Evolutionary conservation across 805 yeast species (phyloP).

Genomic region (Zygoascus biomembranicola): DNA sequence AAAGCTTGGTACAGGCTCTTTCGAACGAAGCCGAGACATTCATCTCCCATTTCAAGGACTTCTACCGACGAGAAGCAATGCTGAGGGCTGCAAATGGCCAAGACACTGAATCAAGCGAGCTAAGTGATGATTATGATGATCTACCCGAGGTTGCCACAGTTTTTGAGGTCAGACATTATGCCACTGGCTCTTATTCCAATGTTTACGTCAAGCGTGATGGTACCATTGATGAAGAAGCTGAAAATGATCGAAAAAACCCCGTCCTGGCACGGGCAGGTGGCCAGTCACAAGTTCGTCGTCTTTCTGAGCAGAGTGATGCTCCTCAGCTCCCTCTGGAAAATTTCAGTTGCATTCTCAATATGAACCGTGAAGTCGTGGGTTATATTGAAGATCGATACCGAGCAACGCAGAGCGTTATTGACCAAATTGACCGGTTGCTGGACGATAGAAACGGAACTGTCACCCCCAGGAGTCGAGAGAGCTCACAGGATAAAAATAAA

Average conservation of each 20-base stretch:
- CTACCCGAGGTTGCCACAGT: background rate
- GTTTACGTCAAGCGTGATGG: background rate
- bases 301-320: background rate
- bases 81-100: background rate
- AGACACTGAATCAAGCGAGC: background rate
- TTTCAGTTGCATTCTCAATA: conserved; percentile 10
- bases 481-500: conserved; percentile 11
- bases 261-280: background rate
- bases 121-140: background rate
- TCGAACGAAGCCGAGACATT: background rate
- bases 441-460: background rate
- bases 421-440: background rate
- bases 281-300: background rate
- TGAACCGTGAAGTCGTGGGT: conserved; percentile 11
- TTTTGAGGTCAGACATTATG: background rate
- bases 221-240: background rate
- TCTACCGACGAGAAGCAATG: background rate
- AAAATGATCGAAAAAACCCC: background rate
- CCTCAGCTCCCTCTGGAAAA: conserved; percentile 11
- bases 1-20: background rate
- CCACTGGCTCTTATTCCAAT: background rate
- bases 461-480: conserved; percentile 1
- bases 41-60: background rate
- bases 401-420: background rate
- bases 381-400: conserved; percentile 11